Evolutionary conservation across 176 grass and related monocot species (phyloP).

Genomic region (Stipa capillata): DNA sequence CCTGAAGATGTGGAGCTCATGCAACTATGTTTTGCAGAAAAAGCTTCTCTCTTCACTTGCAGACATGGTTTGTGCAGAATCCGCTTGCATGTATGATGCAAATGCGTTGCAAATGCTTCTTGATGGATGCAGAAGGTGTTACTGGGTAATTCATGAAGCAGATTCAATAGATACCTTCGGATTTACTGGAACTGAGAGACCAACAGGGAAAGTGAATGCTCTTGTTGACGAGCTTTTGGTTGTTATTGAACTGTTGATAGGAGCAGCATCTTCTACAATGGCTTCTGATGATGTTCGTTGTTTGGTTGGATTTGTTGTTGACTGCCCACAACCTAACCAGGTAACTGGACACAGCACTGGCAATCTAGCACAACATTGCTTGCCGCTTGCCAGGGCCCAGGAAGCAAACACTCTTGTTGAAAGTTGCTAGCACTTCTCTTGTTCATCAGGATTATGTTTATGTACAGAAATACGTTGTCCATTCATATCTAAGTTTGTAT

Average conservation of each 20-base stretch:
- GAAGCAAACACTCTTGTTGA: neutral
- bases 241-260: conserved; percentile 73
- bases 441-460: conserved; percentile 16
- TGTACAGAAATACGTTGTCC: conserved; percentile 11
- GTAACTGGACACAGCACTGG: conserved; percentile 26
- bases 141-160: conserved; percentile 62
- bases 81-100: conserved; percentile 58
- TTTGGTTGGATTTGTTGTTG: conserved; percentile 74
- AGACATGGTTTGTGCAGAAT: conserved; percentile 80
- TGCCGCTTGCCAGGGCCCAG: conserved; percentile 22
- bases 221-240: conserved; percentile 78
- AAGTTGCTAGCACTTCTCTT: conserved; percentile 3
- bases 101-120: conserved; percentile 81
- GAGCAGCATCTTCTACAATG: conserved; percentile 56
- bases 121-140: conserved; percentile 80
- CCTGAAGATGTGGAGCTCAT: conserved; percentile 79
- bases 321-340: conserved; percentile 84
- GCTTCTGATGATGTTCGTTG: conserved; percentile 57
- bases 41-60: conserved; percentile 89
- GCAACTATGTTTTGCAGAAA: conserved; percentile 75
- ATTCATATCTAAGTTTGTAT: conserved; percentile 2
- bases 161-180: conserved; percentile 66
- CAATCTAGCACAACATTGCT: conserved; percentile 13
- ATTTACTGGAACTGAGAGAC: conserved; percentile 34
- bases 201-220: conserved; percentile 63